These are phyloP conservation scores for Claviceps pazoutovae DNA, from an alignment of 2,329 filamentous ascomycete species.

Conservation along the genomic window DNA sequence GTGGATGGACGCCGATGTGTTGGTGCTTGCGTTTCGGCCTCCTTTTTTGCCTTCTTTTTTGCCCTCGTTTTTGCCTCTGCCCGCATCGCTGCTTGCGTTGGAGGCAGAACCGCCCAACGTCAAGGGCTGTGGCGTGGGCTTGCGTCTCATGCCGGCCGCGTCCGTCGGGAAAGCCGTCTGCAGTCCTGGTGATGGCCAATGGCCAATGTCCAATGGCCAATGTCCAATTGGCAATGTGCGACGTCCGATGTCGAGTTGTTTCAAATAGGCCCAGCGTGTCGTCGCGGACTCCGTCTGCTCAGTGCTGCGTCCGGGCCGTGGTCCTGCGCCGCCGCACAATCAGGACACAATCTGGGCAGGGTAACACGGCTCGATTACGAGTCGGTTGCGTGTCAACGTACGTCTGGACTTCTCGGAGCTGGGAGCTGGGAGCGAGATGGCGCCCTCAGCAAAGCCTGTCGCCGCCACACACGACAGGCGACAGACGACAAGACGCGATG, in stretches of 20 bases:
- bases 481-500: not conserved
- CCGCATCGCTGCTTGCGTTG: not conserved
- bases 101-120: conserved; percentile 30
- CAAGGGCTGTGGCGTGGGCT: conserved; percentile 44
- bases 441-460: not conserved
- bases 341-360: too few relatives aligned
- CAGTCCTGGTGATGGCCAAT: not conserved
- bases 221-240: too few relatives aligned
- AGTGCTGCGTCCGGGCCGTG: too few relatives aligned
- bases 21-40: not conserved
- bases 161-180: not conserved
- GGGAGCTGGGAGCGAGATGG: not conserved
- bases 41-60: not conserved
- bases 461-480: not conserved
- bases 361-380: not conserved
- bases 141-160: conserved; percentile 36
- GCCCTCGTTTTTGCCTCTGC: not conserved
- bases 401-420: not conserved
- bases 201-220: too few relatives aligned
- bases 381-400: not conserved
- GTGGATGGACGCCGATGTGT: not conserved
- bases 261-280: too few relatives aligned
- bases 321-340: too few relatives aligned
- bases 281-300: too few relatives aligned
- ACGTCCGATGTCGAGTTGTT: too few relatives aligned